Evolutionary conservation across 1,284 basidiomycete genomes (phyloP).

Genomic region (Ustilago bromivora): DNA sequence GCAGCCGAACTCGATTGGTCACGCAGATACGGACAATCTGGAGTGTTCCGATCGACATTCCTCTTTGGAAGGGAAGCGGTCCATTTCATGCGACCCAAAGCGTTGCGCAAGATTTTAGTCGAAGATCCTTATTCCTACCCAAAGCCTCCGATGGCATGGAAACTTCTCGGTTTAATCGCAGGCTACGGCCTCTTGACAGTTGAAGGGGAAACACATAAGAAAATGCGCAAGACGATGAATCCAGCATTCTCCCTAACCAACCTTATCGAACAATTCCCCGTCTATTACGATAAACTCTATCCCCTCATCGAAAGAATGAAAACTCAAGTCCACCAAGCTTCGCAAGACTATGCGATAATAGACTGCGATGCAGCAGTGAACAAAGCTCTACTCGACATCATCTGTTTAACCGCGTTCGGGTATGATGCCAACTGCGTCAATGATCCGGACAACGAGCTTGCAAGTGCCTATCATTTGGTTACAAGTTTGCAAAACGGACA

Average conservation of each 20-base stretch:
- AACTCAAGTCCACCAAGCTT: constrained; percentile 39
- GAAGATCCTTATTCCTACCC: constrained; percentile 52
- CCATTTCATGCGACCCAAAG: constrained; percentile 40
- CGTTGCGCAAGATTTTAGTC: constrained; percentile 50
- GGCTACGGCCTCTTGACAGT: constrained; percentile 57
- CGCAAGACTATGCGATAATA: constrained; percentile 43
- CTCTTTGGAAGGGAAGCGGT: constrained; percentile 48
- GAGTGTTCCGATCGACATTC: constrained; percentile 40
- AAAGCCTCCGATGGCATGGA: constrained; percentile 46
- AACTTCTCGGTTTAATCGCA: constrained; percentile 47
- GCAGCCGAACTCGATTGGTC: constrained; percentile 40
- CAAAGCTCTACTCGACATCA: constrained; percentile 66
- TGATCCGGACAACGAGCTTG: constrained; percentile 55
- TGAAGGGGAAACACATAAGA: constrained; percentile 55
- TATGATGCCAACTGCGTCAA: constrained; percentile 61
- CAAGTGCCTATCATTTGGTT: constrained; percentile 58
- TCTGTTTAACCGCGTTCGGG: constrained; percentile 60
- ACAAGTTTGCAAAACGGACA: constrained; percentile 57
- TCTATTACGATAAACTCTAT: constrained; percentile 57
- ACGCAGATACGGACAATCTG: constrained; percentile 32
- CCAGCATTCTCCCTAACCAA: constrained; percentile 57
- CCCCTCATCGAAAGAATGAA: constrained; percentile 50
- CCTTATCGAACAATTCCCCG: constrained; percentile 55
- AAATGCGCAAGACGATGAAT: constrained; percentile 62
- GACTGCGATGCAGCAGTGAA: constrained; percentile 57